Evolutionary conservation across 768 basidiomycete genomes (phyloP).

Genomic region (Mycena leptocephala): DNA sequence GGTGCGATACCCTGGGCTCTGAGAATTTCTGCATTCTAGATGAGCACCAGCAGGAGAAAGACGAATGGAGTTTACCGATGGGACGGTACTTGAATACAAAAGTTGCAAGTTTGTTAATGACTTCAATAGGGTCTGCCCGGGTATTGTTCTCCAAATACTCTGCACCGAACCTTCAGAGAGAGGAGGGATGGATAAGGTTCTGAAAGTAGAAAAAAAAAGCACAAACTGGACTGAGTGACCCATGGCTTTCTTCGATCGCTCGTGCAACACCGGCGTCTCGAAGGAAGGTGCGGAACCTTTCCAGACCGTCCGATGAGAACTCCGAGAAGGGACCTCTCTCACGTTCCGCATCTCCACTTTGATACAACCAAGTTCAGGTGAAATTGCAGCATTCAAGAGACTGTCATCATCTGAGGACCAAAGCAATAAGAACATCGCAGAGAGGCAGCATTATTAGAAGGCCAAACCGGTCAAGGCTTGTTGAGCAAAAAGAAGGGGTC

Average conservation of each 20-base stretch:
- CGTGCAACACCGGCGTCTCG: conserved; percentile 16
- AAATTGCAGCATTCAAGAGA: conserved; percentile 12
- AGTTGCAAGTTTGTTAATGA: background rate
- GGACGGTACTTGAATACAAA: conserved; percentile 28
- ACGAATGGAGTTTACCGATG: background rate
- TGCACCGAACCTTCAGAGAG: conserved; percentile 7
- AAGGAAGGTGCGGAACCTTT: background rate
- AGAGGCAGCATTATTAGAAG: too few species aligned
- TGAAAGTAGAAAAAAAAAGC: background rate
- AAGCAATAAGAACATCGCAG: too few species aligned
- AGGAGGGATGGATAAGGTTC: background rate
- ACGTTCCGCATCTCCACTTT: background rate
- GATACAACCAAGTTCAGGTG: conserved; percentile 25
- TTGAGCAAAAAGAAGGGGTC: background rate
- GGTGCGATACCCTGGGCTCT: conserved; percentile 23
- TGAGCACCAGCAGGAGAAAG: background rate
- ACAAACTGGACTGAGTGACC: conserved; percentile 27
- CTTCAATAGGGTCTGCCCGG: background rate
- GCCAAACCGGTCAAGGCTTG: background rate
- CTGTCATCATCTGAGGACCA: conserved; percentile 27
- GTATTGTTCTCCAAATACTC: background rate
- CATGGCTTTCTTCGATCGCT: conserved; percentile 28
- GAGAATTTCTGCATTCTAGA: background rate
- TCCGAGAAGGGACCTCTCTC: background rate
- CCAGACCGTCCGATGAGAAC: background rate